These are phyloP conservation scores for Pelagomonas calceolata DNA, from an alignment of 108 stramenopile genomes.

Conservation along the genomic window DNA sequence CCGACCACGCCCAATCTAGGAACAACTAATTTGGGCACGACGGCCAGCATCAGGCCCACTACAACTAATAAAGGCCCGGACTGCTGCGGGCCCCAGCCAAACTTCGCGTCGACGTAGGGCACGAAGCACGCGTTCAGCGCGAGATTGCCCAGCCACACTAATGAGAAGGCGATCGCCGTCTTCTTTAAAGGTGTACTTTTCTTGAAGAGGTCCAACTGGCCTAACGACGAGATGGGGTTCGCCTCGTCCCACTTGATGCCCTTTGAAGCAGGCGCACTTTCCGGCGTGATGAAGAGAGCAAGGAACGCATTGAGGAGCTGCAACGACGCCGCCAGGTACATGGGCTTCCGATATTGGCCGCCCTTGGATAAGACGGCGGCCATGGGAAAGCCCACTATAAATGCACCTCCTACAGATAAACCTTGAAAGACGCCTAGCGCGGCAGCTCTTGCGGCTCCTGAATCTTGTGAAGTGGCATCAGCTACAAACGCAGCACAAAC, in stretches of 20 bases:
- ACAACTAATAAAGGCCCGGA: slow-evolving; percentile 12
- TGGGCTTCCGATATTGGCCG: slow-evolving; percentile 10
- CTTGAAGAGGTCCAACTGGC: slow-evolving; percentile 11
- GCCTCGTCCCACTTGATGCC: slow-evolving; percentile 6
- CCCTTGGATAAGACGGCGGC: slow-evolving; percentile 3
- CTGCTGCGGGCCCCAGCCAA: slow-evolving; percentile 22
- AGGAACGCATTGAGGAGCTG: slow-evolving; percentile 17
- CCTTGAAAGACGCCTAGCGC: slow-evolving; percentile 21
- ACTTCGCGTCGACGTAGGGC: slow-evolving; percentile 12
- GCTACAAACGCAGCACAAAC: slow-evolving; percentile 18
- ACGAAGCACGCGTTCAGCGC: slow-evolving; percentile 18
- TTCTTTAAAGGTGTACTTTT: slow-evolving; percentile 11
- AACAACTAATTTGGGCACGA: slow-evolving; percentile 17
- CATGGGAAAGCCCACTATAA: slow-evolving; percentile 17
- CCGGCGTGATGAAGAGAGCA: slow-evolving; percentile 18
- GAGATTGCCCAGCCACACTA: slow-evolving; percentile 12
- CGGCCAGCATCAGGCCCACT: slow-evolving; percentile 19
- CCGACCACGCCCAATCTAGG: slow-evolving; percentile 7
- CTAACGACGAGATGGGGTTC: slow-evolving; percentile 18
- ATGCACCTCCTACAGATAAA: slow-evolving; percentile 11
- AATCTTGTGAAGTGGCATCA: slow-evolving; percentile 7
- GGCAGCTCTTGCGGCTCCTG: background rate
- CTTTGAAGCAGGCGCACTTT: slow-evolving; percentile 3
- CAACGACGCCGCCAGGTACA: slow-evolving; percentile 17
- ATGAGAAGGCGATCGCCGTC: slow-evolving; percentile 7